Evolutionary conservation across 805 yeast genomes (phyloP), one percentile per base, ranked within the genome.

Genomic region (Pichia nakasei): DNA sequence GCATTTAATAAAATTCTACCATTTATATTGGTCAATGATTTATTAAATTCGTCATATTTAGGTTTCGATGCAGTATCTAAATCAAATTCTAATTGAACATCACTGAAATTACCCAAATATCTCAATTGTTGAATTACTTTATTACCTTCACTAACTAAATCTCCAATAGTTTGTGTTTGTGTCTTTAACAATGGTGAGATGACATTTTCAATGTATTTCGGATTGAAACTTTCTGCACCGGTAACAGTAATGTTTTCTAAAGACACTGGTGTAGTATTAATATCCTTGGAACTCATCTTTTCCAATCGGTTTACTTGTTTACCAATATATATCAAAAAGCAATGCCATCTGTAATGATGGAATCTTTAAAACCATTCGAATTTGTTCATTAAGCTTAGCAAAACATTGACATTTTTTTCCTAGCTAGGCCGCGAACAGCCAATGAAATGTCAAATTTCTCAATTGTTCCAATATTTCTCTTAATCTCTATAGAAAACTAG

Each of bases 121-220:
- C 45, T 32, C 27, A 65, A 51, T 34, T 56, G 52, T 6, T 48
- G 35, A 19, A 52, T 35, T 3, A 58, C 48, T 9, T 37, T 22
- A 9, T 59, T 43, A 40, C 59, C 52, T 22, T 50, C 44, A 2
- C 35, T 36, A 9, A 72, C 47, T 51, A 76, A 60, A 49, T 72
- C 69, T 17, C 57, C 62, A 37, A 75, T 57, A 2, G 80, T 75
- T 45, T 67, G 48, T 41, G 57, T 63, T 3, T 63, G 50, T 3
- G 60, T 54, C 6, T 53, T 56, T 13, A 69, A 55, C 47, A 75
- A 56, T 15, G 80, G 80, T 3, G 60, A 46, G 43, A 76, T 58
- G 21, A 74, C 58, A 48, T 70, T 73, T 45, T 59, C 55, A 60
- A 71, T 71, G 55, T 74, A 57, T 39, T 63, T 57, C 39, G 73